Evolutionary conservation across 2,329 filamentous ascomycete genomes (phyloP), one percentile per base, ranked within the genome.

Genomic region (Monosporascus sp.): DNA sequence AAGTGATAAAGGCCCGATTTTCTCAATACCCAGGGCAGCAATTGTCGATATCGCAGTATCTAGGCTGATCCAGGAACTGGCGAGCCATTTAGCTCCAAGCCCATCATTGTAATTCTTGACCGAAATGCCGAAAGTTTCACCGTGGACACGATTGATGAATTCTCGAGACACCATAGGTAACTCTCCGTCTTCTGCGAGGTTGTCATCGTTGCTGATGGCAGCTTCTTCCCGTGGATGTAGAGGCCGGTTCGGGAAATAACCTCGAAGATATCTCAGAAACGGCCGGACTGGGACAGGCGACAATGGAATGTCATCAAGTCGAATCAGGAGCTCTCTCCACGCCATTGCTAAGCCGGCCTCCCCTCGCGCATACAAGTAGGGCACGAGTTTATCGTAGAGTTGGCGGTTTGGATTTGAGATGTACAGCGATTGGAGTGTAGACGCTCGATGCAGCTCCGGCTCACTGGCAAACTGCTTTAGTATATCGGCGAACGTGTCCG

Each of bases 51-150:
- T 82, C 26, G 90, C 83, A 59, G 87, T 81, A 52, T 92, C 84
- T 9, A 91, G 75, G 1, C 86, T 82, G 22, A 94, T 79, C 68
- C 89, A 88, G 19, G 73, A 73, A 53, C 78, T 86, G 9, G 91
- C 91, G 66, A 96, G 92, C 73, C 91, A 84, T 58, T 86, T 82
- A n/a, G 91, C 88, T 19, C 88, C 87, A 31, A 95, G 79, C 1
- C 75, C 71, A 67, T 94, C 89, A 63, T 82, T 86, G 57, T 84
- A 80, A 8, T 71, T 69, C 55, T 79, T 82, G 37, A 71, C 71
- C 16, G 58, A 58, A 26, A 73, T 69, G 22, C 71, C 70, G 55
- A 71, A 72, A 2, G 68, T 72, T 40, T 65, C 61, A n/a, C 72
- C 71, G 27, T 74, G 68, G 3, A 70, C 65, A n/a, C 64, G 67